Conservation (phyloP, 177 flowering plant genomes). For the Vitis hybrid region DNA sequence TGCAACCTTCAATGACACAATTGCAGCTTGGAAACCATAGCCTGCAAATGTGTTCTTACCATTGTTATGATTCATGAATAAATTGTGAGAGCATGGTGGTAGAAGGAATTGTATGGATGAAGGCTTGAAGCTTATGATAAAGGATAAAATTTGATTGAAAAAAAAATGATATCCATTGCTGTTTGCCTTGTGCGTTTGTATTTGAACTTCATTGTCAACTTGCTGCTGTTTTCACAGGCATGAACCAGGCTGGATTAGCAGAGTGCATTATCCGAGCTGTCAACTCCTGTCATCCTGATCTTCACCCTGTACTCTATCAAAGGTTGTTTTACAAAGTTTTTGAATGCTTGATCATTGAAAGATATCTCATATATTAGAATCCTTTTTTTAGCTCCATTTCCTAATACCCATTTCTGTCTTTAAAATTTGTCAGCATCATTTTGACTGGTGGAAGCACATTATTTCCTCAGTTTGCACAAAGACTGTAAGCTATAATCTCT, state of each 20-base stretch:
- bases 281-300: slow-evolving; percentile 83
- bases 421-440: slow-evolving; percentile 63
- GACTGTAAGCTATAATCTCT: slow-evolving; percentile 66
- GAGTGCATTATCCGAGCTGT: slow-evolving; percentile 94
- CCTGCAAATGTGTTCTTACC: background rate
- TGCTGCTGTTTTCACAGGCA: slow-evolving; percentile 48
- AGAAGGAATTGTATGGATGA: too few species aligned
- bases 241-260: slow-evolving; percentile 97
- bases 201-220: background rate
- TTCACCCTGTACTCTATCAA: slow-evolving; percentile 90
- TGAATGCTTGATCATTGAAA: background rate
- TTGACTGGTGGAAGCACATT: slow-evolving; percentile 93
- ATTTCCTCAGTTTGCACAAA: slow-evolving; percentile 83
- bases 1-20: background rate
- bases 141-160: background rate
- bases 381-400: slow-evolving; percentile 3
- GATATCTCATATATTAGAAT: background rate
- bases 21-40: background rate
- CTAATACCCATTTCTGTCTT: slow-evolving; percentile 1
- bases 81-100: background rate
- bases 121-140: background rate
- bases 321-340: slow-evolving; percentile 43
- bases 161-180: background rate
- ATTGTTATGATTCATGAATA: background rate
- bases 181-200: background rate